Evolutionary conservation across 257 asterid species (phyloP), one percentile per base, ranked within the genome.

Genomic region (Fraxinus quadrangulata): DNA sequence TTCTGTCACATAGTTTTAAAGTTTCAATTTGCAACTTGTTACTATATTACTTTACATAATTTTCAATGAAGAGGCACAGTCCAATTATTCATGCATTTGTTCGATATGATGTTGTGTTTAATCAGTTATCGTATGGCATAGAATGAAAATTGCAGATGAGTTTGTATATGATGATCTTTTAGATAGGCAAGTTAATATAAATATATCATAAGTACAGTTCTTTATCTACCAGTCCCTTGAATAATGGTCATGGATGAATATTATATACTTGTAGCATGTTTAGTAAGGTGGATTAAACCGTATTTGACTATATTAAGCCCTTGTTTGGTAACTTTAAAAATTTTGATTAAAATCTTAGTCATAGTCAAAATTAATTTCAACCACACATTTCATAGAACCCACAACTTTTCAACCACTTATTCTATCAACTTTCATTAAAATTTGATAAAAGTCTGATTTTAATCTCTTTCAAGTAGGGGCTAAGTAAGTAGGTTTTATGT

Each of bases 1-100:
- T 86, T 63, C 71, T 80, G 83, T 75, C 85, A 75, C 77, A 76
- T 79, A 83, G 82, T 70, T 63, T 30, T 70, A 65, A 78, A 63
- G 75, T 81, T 75, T 54, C 68, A 78, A 59, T 39, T 42, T 68
- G 33, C 78, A 49, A 56, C 76, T 72, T 47, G 33, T 72, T 63
- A 80, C 59, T 47, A 76, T 78, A 70, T 24, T 63, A 21, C 69
- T 11, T 40, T 40, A 40, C 14, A 10, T 70, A 82, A 72, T 47
- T 75, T 40, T 78, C 67, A 75, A 36, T 49, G 74, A 80, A 63
- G 67, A 6, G 10, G 77, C 78, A 42, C 61, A 77, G 63, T 71
- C 67, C 33, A 45, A 78, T 71, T 74, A 78, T 42, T 67, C 65
- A 71, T 75, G 68, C 19, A 28, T 31, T 61, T 42, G 33, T 31